Conservation (phyloP, 2,329 filamentous ascomycete genomes). For the Lasiodiplodia theobromae region DNA sequence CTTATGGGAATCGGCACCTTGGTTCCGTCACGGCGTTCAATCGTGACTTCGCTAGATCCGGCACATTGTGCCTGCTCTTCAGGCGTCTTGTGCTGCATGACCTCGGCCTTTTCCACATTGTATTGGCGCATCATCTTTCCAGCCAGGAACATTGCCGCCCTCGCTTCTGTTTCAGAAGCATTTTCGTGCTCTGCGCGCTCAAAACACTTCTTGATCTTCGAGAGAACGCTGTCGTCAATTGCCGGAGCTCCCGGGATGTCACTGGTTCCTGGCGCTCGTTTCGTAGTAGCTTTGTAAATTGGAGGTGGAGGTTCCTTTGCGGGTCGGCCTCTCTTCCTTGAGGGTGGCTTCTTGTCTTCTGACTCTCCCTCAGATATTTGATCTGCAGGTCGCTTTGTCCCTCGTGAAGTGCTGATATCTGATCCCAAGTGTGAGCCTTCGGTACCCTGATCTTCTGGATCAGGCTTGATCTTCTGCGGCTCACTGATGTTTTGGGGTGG, state of each 20-base stretch:
- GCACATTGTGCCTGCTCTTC: slow-evolving; percentile 27
- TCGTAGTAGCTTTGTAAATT: not conserved
- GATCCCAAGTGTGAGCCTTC: too few species aligned
- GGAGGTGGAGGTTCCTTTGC: not conserved
- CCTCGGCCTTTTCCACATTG: slow-evolving; percentile 33
- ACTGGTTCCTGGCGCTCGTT: not conserved
- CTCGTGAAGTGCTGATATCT: not conserved
- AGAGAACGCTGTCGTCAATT: slow-evolving; percentile 28
- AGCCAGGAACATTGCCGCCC: slow-evolving; percentile 18
- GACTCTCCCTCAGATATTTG: not conserved
- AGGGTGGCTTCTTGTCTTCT: not conserved
- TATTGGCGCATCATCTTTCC: slow-evolving; percentile 29
- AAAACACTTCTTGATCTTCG: slow-evolving; percentile 33
- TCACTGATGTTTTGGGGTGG: too few species aligned
- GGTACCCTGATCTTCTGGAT: not conserved
- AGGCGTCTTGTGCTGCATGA: slow-evolving; percentile 29
- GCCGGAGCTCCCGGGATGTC: not conserved
- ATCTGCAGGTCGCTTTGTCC: not conserved
- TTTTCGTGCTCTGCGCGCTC: slow-evolving; percentile 14
- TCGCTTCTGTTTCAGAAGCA: slow-evolving; percentile 28
- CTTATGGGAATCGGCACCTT: not conserved
- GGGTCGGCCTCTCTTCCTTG: not conserved
- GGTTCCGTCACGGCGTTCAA: slow-evolving; percentile 30
- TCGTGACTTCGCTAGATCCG: slow-evolving; percentile 29
- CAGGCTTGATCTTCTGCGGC: not conserved